These are phyloP conservation scores for Annulohypoxylon nitens DNA, from an alignment of 495 filamentous ascomycete genomes.

Conservation along the genomic window DNA sequence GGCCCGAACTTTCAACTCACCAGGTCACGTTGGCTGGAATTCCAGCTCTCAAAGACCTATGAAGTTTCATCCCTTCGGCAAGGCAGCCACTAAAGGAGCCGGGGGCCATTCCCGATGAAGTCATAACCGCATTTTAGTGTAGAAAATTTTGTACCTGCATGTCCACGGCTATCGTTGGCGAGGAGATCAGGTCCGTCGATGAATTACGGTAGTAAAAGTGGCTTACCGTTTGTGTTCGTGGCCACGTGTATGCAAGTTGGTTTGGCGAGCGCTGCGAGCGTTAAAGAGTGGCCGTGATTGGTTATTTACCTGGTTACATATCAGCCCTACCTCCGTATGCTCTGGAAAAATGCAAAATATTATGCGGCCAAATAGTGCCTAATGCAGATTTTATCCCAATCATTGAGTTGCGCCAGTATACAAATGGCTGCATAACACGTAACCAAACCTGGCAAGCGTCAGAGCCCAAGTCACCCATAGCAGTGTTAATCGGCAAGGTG, in stretches of 20 bases:
- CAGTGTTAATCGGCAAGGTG: conserved; percentile 32
- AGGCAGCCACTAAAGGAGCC: conserved; percentile 18
- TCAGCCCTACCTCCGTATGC: conserved; percentile 31
- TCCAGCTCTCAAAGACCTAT: conserved; percentile 19
- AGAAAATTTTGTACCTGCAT: conserved; percentile 35
- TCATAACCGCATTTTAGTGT: conserved; percentile 10
- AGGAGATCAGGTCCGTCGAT: conserved; percentile 17
- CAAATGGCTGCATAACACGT: conserved; percentile 44
- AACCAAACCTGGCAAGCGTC: conserved; percentile 27
- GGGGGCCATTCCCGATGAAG: conserved; percentile 13
- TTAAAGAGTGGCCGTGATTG: conserved; percentile 24
- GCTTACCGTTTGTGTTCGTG: conserved; percentile 27
- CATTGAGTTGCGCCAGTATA: conserved; percentile 25
- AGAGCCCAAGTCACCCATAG: conserved; percentile 35
- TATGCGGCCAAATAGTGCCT: conserved; percentile 28
- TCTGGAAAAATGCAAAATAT: conserved; percentile 1
- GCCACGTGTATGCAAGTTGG: conserved; percentile 40
- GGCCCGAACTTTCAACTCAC: conserved; percentile 8
- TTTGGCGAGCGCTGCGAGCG: conserved; percentile 19
- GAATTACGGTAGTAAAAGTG: conserved; percentile 30
- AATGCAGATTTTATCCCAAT: conserved; percentile 20
- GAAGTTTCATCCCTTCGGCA: conserved; percentile 1
- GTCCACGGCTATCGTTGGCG: conserved; percentile 9
- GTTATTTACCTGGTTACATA: conserved; percentile 31
- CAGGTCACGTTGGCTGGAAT: neutral